Percentiles rank a stretch among this genome's conserved stretches.
phyloP scores from a whole-genome alignment of 805 yeast species.

The Blastobotrys attinorum region DNA sequence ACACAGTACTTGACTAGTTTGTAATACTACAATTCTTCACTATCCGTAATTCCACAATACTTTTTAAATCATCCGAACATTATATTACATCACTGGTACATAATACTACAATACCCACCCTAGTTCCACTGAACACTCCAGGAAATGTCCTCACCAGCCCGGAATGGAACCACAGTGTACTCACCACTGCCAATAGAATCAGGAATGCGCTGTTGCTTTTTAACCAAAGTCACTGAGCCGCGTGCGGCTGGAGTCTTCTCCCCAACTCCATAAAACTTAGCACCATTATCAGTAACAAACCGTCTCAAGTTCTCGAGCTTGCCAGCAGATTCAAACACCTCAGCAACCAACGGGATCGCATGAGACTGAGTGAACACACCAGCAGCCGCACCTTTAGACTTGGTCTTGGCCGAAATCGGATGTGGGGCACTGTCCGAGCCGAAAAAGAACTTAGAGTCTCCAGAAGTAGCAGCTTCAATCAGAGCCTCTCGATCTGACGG shows the following conservation, averaged over 20 bases:
- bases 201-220: constrained; percentile 48
- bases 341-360: constrained; percentile 77
- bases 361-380: constrained; percentile 91
- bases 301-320: constrained; percentile 57
- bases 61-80: no score
- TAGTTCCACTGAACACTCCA: constrained; percentile 79
- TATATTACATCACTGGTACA: no score
- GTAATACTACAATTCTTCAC: no score
- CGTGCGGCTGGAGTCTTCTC: no score
- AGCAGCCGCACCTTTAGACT: constrained; percentile 85
- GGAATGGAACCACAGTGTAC: constrained; percentile 70
- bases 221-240: constrained; percentile 44
- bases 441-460: constrained; percentile 86
- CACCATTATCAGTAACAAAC: constrained; percentile 73
- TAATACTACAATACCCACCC: no score
- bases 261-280: constrained; percentile 56
- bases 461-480: constrained; percentile 81
- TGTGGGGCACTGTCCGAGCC: constrained; percentile 99
- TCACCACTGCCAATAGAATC: constrained; percentile 41
- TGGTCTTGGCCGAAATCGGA: constrained; percentile 70
- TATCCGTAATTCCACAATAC: no score
- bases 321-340: constrained; percentile 63
- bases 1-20: no score
- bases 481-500: constrained; percentile 79
- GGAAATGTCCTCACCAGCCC: constrained; percentile 63